Percentiles rank a stretch among this genome's conserved stretches.
These are phyloP conservation scores for Zalaria sp. DNA, from an alignment of 2,329 filamentous ascomycete species.

Conservation along the genomic window DNA sequence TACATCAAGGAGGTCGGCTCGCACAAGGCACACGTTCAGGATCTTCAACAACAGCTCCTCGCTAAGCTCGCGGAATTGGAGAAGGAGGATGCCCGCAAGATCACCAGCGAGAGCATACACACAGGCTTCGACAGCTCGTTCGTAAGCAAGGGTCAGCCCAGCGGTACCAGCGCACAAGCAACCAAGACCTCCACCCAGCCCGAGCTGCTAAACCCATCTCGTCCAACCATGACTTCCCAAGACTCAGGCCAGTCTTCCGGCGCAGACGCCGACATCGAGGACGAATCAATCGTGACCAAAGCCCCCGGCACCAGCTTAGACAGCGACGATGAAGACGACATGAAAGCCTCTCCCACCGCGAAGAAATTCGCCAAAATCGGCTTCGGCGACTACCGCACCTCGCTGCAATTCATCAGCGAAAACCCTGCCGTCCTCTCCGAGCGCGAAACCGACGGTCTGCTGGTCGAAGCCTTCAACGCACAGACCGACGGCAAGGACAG, in stretches of 20 bases:
- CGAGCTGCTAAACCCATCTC: slow-evolving; percentile 54
- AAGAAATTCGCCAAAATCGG: slow-evolving; percentile 71
- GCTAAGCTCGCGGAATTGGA: slow-evolving; percentile 68
- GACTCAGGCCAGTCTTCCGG: slow-evolving; percentile 39
- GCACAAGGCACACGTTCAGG: slow-evolving; percentile 65
- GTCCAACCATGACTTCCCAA: slow-evolving; percentile 19
- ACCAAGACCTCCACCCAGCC: slow-evolving; percentile 7
- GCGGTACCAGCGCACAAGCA: slow-evolving; percentile 7
- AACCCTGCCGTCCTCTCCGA: slow-evolving; percentile 71
- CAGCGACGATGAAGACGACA: slow-evolving; percentile 57
- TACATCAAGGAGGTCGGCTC: slow-evolving; percentile 67
- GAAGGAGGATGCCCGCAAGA: slow-evolving; percentile 73
- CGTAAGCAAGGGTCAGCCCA: slow-evolving; percentile 43
- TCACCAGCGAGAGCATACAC: slow-evolving; percentile 81
- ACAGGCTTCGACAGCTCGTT: slow-evolving; percentile 83
- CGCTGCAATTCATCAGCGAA: slow-evolving; percentile 61
- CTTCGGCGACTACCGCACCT: slow-evolving; percentile 56
- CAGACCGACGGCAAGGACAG: slow-evolving; percentile 59
- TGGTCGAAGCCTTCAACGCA: slow-evolving; percentile 83
- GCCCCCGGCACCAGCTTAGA: slow-evolving; percentile 28
- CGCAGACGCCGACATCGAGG: slow-evolving; percentile 48
- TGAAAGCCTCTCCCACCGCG: slow-evolving; percentile 65
- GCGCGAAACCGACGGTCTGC: slow-evolving; percentile 76
- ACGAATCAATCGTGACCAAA: slow-evolving; percentile 27
- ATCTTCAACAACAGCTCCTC: slow-evolving; percentile 61